Evolutionary conservation across 305 asterid genomes (phyloP).

Genomic region (Nicotiana rustica): DNA sequence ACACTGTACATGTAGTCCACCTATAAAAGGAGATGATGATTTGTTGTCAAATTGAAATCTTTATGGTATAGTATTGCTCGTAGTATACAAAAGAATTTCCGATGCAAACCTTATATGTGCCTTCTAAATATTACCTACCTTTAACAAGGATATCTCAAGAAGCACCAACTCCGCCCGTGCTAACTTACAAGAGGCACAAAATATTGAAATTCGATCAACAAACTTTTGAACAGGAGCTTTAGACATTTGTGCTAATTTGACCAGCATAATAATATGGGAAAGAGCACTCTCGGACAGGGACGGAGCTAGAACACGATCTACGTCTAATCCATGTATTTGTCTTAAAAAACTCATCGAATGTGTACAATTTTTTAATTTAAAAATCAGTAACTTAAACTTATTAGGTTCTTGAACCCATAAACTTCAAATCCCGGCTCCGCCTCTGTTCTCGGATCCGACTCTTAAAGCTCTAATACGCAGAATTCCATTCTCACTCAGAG

Average conservation of each 20-base stretch:
- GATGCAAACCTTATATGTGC: constrained; percentile 69
- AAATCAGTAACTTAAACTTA: too few species aligned
- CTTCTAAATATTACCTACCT: constrained; percentile 87
- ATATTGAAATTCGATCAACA: constrained; percentile 79
- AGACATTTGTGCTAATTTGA: constrained; percentile 87
- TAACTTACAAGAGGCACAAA: constrained; percentile 77
- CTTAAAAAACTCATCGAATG: too few species aligned
- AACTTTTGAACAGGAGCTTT: constrained; percentile 84
- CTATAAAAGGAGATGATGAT: constrained; percentile 46
- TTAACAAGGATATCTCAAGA: constrained; percentile 83
- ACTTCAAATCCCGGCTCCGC: too few species aligned
- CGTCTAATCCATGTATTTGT: too few species aligned
- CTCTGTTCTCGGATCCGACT: constrained; percentile 70
- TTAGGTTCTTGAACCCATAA: too few species aligned
- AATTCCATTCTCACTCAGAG: constrained; percentile 72
- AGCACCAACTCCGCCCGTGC: constrained; percentile 78
- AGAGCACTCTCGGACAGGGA: constrained; percentile 60
- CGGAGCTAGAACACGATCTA: too few species aligned
- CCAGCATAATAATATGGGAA: constrained; percentile 76
- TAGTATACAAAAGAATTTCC: not conserved
- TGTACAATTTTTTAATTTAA: too few species aligned
- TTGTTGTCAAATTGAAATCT: not conserved
- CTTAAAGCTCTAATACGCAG: constrained; percentile 66
- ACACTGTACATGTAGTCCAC: constrained; percentile 63
- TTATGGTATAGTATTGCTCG: not conserved